phyloP scores from a whole-genome alignment of 2,329 filamentous ascomycete species.

The Alternaria brassicae region DNA sequence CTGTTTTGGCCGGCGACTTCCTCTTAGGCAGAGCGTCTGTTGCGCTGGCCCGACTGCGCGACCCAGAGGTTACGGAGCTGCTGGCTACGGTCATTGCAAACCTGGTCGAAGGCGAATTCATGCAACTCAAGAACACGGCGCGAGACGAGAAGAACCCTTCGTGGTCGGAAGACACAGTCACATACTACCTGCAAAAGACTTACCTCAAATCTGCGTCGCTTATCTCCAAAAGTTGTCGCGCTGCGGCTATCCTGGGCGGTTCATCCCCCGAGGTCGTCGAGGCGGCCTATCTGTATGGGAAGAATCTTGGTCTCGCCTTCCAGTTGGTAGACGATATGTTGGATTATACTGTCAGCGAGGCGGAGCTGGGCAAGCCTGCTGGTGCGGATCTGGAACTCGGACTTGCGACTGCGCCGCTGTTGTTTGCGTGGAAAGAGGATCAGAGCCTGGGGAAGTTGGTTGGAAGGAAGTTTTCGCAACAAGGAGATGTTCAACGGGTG shows the following conservation, averaged over 20 bases:
- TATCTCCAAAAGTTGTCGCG: conserved; percentile 94
- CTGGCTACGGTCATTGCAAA: conserved; percentile 97
- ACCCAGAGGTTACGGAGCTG: conserved; percentile 93
- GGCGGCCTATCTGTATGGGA: conserved; percentile 88
- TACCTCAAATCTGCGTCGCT: conserved; percentile 96
- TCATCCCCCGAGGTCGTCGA: conserved; percentile 81
- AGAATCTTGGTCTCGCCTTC: conserved; percentile 92
- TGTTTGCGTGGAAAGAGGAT: conserved; percentile 95
- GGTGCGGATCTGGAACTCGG: conserved; percentile 94
- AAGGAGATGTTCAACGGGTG: conserved; percentile 86
- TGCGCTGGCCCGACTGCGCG: conserved; percentile 84
- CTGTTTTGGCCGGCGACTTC: conserved; percentile 96
- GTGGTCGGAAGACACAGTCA: conserved; percentile 87
- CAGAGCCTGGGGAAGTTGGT: conserved; percentile 85
- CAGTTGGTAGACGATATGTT: conserved; percentile 98
- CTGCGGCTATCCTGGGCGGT: conserved; percentile 83
- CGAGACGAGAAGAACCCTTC: conserved; percentile 82
- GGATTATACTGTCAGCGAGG: conserved; percentile 87
- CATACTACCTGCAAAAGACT: conserved; percentile 97
- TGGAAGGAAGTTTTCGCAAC: conserved; percentile 83
- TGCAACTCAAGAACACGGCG: conserved; percentile 98
- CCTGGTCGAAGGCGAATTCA: conserved; percentile 97
- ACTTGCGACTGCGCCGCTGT: conserved; percentile 87
- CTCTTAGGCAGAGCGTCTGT: conserved; percentile 91
- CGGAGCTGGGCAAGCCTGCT: conserved; percentile 90